phyloP scores from a whole-genome alignment of 305 asterid genomes.

The Coffea humblotiana region DNA sequence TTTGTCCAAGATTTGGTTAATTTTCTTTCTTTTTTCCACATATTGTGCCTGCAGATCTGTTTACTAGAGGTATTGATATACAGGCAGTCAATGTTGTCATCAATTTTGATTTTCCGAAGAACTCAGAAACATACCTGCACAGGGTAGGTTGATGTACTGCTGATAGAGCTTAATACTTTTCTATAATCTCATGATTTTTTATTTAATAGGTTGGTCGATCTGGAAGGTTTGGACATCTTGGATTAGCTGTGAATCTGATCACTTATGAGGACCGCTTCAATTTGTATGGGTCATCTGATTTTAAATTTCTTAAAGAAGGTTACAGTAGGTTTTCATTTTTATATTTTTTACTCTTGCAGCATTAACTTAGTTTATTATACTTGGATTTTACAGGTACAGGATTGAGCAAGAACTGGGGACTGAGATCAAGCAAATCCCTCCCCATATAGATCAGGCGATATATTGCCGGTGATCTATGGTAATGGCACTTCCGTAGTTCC shows the following conservation, averaged over 20 bases:
- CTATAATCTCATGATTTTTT: constrained; percentile 14
- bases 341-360: neutral
- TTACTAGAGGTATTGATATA: constrained; percentile 94
- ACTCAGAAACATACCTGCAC: constrained; percentile 89
- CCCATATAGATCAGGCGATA: constrained; percentile 84
- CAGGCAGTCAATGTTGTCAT: constrained; percentile 97
- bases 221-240: constrained; percentile 97
- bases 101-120: constrained; percentile 93
- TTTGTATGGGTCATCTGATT: constrained; percentile 47
- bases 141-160: constrained; percentile 65
- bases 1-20: constrained; percentile 7
- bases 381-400: constrained; percentile 59
- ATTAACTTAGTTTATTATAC: constrained; percentile 4
- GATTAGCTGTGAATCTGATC: constrained; percentile 89
- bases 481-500: constrained; percentile 18
- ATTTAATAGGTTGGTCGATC: constrained; percentile 88
- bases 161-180: constrained; percentile 3
- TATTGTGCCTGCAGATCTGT: constrained; percentile 56
- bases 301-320: neutral
- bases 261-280: constrained; percentile 97
- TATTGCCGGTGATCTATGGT: constrained; percentile 61
- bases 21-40: neutral
- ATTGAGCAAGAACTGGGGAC: constrained; percentile 96
- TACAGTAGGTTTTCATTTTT: neutral
- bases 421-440: constrained; percentile 96